Conservation (phyloP, 148 eudicot genomes). For the Simmondsia chinensis region DNA sequence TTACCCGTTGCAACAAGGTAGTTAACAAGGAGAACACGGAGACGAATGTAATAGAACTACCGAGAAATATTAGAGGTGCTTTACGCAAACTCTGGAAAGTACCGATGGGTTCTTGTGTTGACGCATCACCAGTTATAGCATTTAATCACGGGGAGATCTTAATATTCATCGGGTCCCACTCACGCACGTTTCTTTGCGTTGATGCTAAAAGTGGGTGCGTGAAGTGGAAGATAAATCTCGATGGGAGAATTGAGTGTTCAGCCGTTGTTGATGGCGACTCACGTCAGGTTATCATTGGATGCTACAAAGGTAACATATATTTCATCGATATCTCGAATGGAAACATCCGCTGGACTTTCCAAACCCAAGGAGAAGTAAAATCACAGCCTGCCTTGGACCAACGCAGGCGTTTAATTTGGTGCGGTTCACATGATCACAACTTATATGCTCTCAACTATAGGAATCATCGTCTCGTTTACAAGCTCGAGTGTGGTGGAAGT, state of each 20-base stretch:
- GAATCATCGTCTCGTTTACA: constrained; percentile 45
- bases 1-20: constrained; percentile 59
- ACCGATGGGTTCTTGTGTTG: constrained; percentile 75
- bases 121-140: constrained; percentile 83
- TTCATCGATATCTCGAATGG: constrained; percentile 58
- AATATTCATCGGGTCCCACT: constrained; percentile 77
- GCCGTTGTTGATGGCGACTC: constrained; percentile 68
- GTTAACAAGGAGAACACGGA: constrained; percentile 18
- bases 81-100: constrained; percentile 68
- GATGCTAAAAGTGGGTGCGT: constrained; percentile 65
- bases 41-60: constrained; percentile 26
- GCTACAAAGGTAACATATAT: constrained; percentile 86
- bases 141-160: constrained; percentile 33
- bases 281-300: constrained; percentile 77
- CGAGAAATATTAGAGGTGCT: constrained; percentile 27
- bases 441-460: constrained; percentile 78
- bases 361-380: constrained; percentile 79
- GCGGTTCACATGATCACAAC: constrained; percentile 86
- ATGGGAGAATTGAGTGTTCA: constrained; percentile 74
- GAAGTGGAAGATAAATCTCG: constrained; percentile 55
- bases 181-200: constrained; percentile 61
- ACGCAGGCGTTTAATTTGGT: constrained; percentile 74
- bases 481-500: constrained; percentile 72
- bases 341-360: constrained; percentile 59
- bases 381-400: constrained; percentile 70